A percentile compares a stretch with the other conserved stretches of the same genome.
Evolutionary conservation across 1,284 basidiomycete species (phyloP).

Genomic region (Trametes polyzona): DNA sequence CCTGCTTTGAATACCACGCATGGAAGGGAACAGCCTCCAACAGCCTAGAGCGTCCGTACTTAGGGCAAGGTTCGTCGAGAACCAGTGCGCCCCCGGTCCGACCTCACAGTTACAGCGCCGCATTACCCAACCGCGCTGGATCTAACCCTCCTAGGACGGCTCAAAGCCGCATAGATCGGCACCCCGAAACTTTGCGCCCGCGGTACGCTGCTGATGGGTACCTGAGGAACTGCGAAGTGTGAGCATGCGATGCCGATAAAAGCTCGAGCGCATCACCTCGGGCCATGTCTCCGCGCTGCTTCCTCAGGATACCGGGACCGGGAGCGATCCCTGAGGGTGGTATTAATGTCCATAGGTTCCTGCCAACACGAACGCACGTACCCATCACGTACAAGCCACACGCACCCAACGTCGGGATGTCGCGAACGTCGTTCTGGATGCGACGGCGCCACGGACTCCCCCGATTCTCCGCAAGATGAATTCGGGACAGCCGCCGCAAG

Average conservation of each 20-base stretch:
- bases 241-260: constrained; percentile 10
- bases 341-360: constrained; percentile 19
- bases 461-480: constrained; percentile 8
- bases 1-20: too few relatives aligned
- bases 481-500: constrained; percentile 5
- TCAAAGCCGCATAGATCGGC: neutral
- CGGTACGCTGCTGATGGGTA: constrained; percentile 7
- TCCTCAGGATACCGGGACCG: constrained; percentile 11
- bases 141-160: neutral
- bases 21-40: too few relatives aligned
- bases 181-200: constrained; percentile 10
- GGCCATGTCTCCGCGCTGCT: constrained; percentile 19
- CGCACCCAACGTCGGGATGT: neutral
- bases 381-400: constrained; percentile 20
- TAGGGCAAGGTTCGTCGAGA: neutral
- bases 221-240: constrained; percentile 7
- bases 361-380: constrained; percentile 10
- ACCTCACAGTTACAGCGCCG: neutral
- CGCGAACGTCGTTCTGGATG: neutral
- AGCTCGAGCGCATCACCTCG: constrained; percentile 13
- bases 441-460: neutral
- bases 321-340: constrained; percentile 4
- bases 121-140: neutral
- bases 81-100: constrained; percentile 1
- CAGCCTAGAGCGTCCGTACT: too few relatives aligned